These are phyloP conservation scores for Alternaria ethzedia DNA, from an alignment of 2,329 filamentous ascomycete species.

Conservation along the genomic window DNA sequence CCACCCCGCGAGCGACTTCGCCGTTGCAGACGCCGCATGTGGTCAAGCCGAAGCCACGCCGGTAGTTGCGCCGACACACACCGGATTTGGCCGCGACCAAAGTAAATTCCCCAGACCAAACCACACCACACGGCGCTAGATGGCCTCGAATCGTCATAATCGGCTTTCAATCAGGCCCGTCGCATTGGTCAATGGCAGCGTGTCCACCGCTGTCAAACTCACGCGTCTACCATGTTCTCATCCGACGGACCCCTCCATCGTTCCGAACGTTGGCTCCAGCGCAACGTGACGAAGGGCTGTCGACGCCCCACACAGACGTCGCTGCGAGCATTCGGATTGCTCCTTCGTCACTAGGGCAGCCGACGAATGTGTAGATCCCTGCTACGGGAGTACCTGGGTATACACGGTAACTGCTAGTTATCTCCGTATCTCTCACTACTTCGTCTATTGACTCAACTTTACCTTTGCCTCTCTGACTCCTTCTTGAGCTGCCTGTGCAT, in stretches of 20 bases:
- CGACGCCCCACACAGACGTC: conserved; percentile 24
- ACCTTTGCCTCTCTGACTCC: not conserved
- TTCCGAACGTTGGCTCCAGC: conserved; percentile 16
- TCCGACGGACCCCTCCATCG: conserved; percentile 27
- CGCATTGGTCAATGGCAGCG: conserved; percentile 33
- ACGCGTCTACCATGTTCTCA: conserved; percentile 17
- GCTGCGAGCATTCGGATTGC: conserved; percentile 22
- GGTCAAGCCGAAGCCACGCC: conserved; percentile 21
- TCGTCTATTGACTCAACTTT: conserved; percentile 7
- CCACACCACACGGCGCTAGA: conserved; percentile 10
- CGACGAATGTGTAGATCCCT: conserved; percentile 20
- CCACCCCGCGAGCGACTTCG: not conserved
- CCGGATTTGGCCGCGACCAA: conserved; percentile 19
- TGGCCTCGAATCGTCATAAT: conserved; percentile 24
- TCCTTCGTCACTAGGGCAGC: conserved; percentile 23
- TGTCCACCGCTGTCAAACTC: conserved; percentile 13
- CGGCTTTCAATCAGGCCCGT: conserved; percentile 20
- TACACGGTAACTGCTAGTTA: conserved; percentile 26
- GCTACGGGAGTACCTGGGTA: conserved; percentile 24
- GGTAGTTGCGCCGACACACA: conserved; percentile 23
- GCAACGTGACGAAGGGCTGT: conserved; percentile 12
- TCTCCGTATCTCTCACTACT: conserved; percentile 27
- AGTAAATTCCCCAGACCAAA: conserved; percentile 21
- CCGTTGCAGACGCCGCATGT: conserved; percentile 29
- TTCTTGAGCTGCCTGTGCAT: not conserved